A percentile compares a stretch with the other conserved stretches of the same genome.
Conservation (phyloP, 331 rosid genomes). For the Cydonia oblonga region DNA sequence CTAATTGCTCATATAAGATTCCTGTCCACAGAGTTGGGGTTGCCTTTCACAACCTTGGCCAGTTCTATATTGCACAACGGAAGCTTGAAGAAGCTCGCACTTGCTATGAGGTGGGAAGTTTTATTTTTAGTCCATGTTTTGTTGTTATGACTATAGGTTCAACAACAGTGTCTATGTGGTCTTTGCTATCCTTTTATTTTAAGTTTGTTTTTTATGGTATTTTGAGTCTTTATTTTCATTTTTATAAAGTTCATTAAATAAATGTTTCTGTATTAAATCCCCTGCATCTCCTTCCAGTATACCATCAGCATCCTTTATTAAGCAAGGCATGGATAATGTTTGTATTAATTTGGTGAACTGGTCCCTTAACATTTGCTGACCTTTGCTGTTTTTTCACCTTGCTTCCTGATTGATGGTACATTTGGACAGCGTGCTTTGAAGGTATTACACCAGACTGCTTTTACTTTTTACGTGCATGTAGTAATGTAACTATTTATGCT, state of each 20-base stretch:
- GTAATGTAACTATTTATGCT: not conserved
- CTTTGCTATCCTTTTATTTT: not conserved
- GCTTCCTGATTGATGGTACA: conserved; percentile 1
- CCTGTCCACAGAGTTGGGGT: conserved; percentile 55
- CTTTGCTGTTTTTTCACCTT: conserved; percentile 9
- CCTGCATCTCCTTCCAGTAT: not conserved
- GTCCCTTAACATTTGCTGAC: conserved; percentile 11
- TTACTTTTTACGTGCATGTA: not conserved
- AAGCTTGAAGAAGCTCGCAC: conserved; percentile 51
- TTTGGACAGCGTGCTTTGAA: conserved; percentile 67
- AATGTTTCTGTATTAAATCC: not conserved
- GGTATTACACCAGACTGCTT: conserved; percentile 36
- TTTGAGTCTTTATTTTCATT: too few species aligned
- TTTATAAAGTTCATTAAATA: not conserved
- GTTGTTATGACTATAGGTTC: not conserved
- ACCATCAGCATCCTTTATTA: not conserved
- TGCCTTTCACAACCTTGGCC: conserved; percentile 85
- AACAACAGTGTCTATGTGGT: not conserved
- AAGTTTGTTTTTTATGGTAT: not conserved
- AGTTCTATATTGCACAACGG: conserved; percentile 56
- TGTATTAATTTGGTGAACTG: not conserved
- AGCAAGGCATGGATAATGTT: not conserved
- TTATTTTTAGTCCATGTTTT: not conserved
- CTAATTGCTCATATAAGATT: conserved; percentile 1
- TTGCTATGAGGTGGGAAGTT: conserved; percentile 47